A percentile compares a stretch with the other conserved stretches of the same genome.
These are phyloP conservation scores for Penicillium atrosanguineum DNA, from an alignment of 495 filamentous ascomycete species.

Conservation along the genomic window DNA sequence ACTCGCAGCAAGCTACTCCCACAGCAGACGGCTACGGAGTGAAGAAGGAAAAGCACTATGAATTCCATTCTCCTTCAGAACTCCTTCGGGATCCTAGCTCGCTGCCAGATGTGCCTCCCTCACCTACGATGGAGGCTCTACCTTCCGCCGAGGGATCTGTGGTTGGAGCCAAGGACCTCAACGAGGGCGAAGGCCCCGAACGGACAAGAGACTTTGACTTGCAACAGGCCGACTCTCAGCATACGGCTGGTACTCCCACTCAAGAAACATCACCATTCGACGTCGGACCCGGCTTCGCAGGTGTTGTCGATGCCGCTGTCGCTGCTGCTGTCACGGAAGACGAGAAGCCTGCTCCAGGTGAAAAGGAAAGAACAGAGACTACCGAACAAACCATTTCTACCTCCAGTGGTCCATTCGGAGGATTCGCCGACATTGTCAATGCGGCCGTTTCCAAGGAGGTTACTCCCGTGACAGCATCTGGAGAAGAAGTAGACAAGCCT, in stretches of 20 bases:
- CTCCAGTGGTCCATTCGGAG: neutral
- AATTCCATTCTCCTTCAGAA: conserved; percentile 48
- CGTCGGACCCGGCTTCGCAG: conserved; percentile 22
- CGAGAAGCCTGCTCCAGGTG: neutral
- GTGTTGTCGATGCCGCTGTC: conserved; percentile 29
- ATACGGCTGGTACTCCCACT: conserved; percentile 19
- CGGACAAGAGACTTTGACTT: conserved; percentile 4
- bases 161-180: conserved; percentile 20
- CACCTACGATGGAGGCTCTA: conserved; percentile 24
- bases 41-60: conserved; percentile 38
- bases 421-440: conserved; percentile 27
- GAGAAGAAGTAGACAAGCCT: conserved; percentile 12
- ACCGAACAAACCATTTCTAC: neutral
- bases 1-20: conserved; percentile 27
- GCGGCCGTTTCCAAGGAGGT: conserved; percentile 21
- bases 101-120: conserved; percentile 27
- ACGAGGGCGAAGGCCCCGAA: conserved; percentile 9
- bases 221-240: conserved; percentile 1
- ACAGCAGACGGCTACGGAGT: conserved; percentile 19
- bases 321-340: conserved; percentile 19
- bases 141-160: conserved; percentile 40
- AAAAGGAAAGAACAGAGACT: neutral
- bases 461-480: neutral
- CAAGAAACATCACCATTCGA: conserved; percentile 12
- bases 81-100: conserved; percentile 36